These are phyloP conservation scores for Phytophthora constricta DNA, from an alignment of 352 stramenopile genomes.

Conservation along the genomic window DNA sequence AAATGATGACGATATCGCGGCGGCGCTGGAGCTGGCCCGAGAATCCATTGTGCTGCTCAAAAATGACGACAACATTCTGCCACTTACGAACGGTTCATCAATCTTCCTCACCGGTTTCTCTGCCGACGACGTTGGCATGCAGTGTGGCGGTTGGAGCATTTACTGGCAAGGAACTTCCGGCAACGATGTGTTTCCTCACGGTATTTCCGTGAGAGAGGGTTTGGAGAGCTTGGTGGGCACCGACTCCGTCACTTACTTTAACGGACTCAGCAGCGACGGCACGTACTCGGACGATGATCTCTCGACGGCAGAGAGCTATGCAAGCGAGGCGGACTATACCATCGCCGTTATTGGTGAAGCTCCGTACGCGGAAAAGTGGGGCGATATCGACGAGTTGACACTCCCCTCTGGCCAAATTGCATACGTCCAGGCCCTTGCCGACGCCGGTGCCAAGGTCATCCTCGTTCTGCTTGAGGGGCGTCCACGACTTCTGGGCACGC, in stretches of 20 bases:
- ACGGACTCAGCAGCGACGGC: constrained; percentile 35
- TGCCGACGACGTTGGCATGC: constrained; percentile 58
- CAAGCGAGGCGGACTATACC: constrained; percentile 28
- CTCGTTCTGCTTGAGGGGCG: constrained; percentile 76
- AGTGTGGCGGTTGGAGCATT: constrained; percentile 80
- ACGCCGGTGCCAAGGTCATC: constrained; percentile 68
- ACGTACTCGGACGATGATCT: constrained; percentile 37
- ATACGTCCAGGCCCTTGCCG: constrained; percentile 71
- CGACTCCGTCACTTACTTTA: constrained; percentile 40
- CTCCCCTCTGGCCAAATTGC: constrained; percentile 67
- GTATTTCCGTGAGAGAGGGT: constrained; percentile 37
- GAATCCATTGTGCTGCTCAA: constrained; percentile 83
- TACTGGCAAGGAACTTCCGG: constrained; percentile 83
- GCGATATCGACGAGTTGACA: constrained; percentile 77
- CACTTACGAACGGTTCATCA: constrained; percentile 31
- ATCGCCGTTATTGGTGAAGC: constrained; percentile 44
- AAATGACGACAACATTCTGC: constrained; percentile 63
- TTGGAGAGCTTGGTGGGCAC: constrained; percentile 31
- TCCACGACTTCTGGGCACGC: constrained; percentile 49
- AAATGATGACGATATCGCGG: constrained; percentile 41
- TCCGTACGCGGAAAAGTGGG: constrained; percentile 70
- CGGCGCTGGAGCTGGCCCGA: constrained; percentile 59
- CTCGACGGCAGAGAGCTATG: constrained; percentile 25
- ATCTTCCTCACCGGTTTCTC: constrained; percentile 72
- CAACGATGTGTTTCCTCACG: constrained; percentile 59